phyloP scores from a whole-genome alignment of 1,139 yeast species.

The Pichiaceae sp. region DNA sequence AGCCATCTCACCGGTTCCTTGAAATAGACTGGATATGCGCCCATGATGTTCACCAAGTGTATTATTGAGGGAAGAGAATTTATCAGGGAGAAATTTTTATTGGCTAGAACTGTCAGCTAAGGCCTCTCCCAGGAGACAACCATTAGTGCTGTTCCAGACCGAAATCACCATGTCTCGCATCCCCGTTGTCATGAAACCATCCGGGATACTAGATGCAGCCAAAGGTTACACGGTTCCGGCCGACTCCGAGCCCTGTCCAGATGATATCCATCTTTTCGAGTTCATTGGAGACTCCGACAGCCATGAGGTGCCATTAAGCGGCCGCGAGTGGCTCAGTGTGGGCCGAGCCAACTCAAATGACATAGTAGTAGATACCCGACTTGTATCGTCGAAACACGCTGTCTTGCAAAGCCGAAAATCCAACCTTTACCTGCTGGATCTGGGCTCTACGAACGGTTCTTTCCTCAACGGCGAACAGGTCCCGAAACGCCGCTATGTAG shows the following conservation, averaged over 20 bases:
- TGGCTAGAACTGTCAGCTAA: not conserved
- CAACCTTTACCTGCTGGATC: conserved; percentile 42
- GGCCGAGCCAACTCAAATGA: not conserved
- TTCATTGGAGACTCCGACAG: not conserved
- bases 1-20: conserved; percentile 64
- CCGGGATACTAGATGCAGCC: conserved; percentile 13
- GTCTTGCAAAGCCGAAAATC: conserved; percentile 37
- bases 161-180: conserved; percentile 2
- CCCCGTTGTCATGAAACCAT: conserved; percentile 17
- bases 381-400: conserved; percentile 48
- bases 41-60: conserved; percentile 2
- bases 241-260: not conserved
- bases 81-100: not conserved
- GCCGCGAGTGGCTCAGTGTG: not conserved
- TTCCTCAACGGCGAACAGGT: conserved; percentile 35
- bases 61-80: too few relatives aligned
- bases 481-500: conserved; percentile 39
- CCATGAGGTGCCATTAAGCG: not conserved
- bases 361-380: conserved; percentile 25
- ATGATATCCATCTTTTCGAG: not conserved
- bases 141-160: too few relatives aligned
- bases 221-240: not conserved
- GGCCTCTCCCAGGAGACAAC: too few relatives aligned
- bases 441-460: conserved; percentile 49
- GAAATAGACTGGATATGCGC: conserved; percentile 47